These are phyloP conservation scores for Artemisia tridentata DNA, from an alignment of 129 eudicot genomes.

Conservation along the genomic window DNA sequence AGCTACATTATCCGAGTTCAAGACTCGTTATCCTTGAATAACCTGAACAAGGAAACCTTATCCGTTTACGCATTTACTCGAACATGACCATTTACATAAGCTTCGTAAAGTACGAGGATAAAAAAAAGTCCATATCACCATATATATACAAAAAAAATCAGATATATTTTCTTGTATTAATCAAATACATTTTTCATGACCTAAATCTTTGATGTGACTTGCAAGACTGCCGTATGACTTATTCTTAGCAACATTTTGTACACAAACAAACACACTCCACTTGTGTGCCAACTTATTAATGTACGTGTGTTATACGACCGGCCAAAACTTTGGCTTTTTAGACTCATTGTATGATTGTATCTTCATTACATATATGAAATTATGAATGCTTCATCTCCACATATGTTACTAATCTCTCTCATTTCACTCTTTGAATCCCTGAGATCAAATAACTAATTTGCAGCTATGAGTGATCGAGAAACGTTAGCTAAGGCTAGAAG, in stretches of 20 bases:
- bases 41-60: too few species aligned
- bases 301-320: constrained; percentile 20
- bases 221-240: constrained; percentile 28
- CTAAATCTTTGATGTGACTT: constrained; percentile 20
- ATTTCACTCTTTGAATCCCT: not conserved
- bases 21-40: too few species aligned
- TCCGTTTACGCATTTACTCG: too few species aligned
- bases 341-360: not conserved
- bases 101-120: not conserved
- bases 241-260: not conserved
- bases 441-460: not conserved
- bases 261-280: not conserved
- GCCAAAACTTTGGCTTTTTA: constrained; percentile 30
- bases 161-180: not conserved
- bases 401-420: constrained; percentile 18
- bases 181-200: constrained; percentile 10
- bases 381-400: constrained; percentile 14
- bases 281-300: not conserved
- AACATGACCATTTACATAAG: too few species aligned
- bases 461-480: constrained; percentile 34
- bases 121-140: not conserved
- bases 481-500: constrained; percentile 60
- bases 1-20: too few species aligned
- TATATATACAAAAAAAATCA: not conserved
- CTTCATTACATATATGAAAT: constrained; percentile 27